A percentile compares a stretch with the other conserved stretches of the same genome.
phyloP scores from a whole-genome alignment of 1,284 basidiomycete genomes.

The Rhodotorula sp. region DNA sequence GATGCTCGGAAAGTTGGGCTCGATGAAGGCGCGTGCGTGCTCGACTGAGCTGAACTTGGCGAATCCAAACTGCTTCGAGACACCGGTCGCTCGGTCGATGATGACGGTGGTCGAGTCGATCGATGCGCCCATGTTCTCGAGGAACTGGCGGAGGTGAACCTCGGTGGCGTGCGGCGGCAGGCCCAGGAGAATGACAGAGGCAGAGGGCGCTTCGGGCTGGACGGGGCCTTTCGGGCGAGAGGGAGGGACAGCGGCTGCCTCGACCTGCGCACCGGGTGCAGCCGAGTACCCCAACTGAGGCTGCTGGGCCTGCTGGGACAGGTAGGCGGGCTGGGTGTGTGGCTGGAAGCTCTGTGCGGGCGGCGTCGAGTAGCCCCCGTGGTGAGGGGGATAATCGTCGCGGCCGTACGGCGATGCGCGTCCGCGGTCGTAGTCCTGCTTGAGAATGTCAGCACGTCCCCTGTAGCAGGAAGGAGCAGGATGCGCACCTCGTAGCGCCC shows the following conservation, averaged over 20 bases:
- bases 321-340: slow-evolving; percentile 1
- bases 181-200: slow-evolving; percentile 46
- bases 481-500: slow-evolving; percentile 27
- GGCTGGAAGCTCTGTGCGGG: neutral
- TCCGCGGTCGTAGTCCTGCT: slow-evolving; percentile 8
- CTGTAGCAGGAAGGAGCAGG: too few species aligned
- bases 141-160: slow-evolving; percentile 33
- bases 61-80: slow-evolving; percentile 90
- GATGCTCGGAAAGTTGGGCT: slow-evolving; percentile 58
- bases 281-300: neutral
- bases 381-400: slow-evolving; percentile 3
- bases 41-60: slow-evolving; percentile 81
- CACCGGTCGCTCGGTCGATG: slow-evolving; percentile 83
- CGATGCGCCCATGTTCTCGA: slow-evolving; percentile 45
- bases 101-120: slow-evolving; percentile 75
- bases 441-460: neutral
- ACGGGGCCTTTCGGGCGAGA: slow-evolving; percentile 24
- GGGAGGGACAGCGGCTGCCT: neutral
- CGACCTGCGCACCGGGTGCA: neutral
- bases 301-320: neutral
- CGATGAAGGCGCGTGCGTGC: slow-evolving; percentile 76
- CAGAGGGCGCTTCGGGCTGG: slow-evolving; percentile 31
- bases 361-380: neutral
- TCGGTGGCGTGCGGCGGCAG: slow-evolving; percentile 40
- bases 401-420: slow-evolving; percentile 2